Base-by-base conservation (phyloP, 306 rosid genomes). In the Amphicarpaea edgeworthii region DNA sequence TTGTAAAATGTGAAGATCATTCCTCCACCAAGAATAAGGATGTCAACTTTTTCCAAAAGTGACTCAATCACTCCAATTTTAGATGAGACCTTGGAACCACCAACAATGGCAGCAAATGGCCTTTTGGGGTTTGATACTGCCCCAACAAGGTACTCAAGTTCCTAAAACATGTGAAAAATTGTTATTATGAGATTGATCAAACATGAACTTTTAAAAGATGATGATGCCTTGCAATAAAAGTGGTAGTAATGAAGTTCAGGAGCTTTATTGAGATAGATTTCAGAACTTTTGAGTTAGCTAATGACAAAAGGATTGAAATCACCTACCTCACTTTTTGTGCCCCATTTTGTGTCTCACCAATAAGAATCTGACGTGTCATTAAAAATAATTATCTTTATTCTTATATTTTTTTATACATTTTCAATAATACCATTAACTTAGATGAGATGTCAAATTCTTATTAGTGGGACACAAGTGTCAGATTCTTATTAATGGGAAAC, bases 101-200 rank as follows among this genome's bases (percentile, higher is more conserved):
- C 99, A 50, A 96, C 99, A 85, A 96, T 96, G 88, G 99, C 99
- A 63, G 99, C 99, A 85, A 96, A 96, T 70, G 99, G 99, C 73
- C 97, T 87, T 65, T 92, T 96, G 0, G 99, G 99, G 85, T 0
- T 89, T 69, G 99, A 90, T 69, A 96, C 99, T 9, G 99, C 99
- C 75, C 99, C 99, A 68, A 96, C 99, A 75, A 96, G 98, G 85
- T 96, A 96, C 86, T 96, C 99, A 49, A 96, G 99, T 86, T 96
- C 99, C 99, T 96, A 77, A 76, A 77, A 61, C 76, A 73, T 16
- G 66, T 42, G 8, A 77, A 47, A 45, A 70, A 65, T 49, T 34
- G 67, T 62, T 26, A 60, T 53, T 26, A 40, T 28, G 55, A 26
- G 9, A 19, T 45, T 30, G n/a, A 68, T 68, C 28, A 79, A 24